These are phyloP conservation scores for Bryoglossum gracile DNA, from an alignment of 495 filamentous ascomycete genomes.

Conservation along the genomic window DNA sequence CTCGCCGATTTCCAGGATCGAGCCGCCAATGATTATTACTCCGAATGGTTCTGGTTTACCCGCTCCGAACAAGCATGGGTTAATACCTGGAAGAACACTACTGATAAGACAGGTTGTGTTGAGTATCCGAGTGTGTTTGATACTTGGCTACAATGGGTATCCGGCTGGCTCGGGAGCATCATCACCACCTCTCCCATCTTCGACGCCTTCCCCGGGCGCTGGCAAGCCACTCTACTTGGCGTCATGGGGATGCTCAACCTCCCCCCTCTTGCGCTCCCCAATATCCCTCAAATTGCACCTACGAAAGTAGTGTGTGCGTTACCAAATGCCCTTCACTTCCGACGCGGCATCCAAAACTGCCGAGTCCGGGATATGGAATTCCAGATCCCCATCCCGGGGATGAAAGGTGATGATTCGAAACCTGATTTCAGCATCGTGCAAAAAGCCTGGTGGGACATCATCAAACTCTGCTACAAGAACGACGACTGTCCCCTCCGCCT, in stretches of 20 bases:
- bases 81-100: conserved; percentile 41
- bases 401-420: conserved; percentile 28
- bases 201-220: conserved; percentile 36
- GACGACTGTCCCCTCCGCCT: conserved; percentile 41
- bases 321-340: conserved; percentile 46
- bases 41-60: conserved; percentile 51
- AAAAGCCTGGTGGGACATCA: conserved; percentile 47
- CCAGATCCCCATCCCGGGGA: conserved; percentile 39
- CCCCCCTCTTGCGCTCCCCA: conserved; percentile 31
- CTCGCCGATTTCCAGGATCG: conserved; percentile 29
- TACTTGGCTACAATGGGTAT: conserved; percentile 39
- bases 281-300: not conserved
- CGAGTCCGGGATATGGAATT: conserved; percentile 44
- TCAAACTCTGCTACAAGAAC: conserved; percentile 37
- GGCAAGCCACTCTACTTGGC: conserved; percentile 37
- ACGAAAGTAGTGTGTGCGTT: conserved; percentile 36
- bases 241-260: conserved; percentile 36
- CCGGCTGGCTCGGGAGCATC: conserved; percentile 38
- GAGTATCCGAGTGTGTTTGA: conserved; percentile 36
- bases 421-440: conserved; percentile 38
- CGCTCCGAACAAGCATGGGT: conserved; percentile 40
- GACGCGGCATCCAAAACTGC: conserved; percentile 46
- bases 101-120: conserved; percentile 26
- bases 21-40: conserved; percentile 39
- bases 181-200: conserved; percentile 32